Percentiles rank a stretch among this genome's conserved stretches.
phyloP scores from a whole-genome alignment of 371 early-diverging fungal species.

The Thermomucor indicae-seudaticae region DNA sequence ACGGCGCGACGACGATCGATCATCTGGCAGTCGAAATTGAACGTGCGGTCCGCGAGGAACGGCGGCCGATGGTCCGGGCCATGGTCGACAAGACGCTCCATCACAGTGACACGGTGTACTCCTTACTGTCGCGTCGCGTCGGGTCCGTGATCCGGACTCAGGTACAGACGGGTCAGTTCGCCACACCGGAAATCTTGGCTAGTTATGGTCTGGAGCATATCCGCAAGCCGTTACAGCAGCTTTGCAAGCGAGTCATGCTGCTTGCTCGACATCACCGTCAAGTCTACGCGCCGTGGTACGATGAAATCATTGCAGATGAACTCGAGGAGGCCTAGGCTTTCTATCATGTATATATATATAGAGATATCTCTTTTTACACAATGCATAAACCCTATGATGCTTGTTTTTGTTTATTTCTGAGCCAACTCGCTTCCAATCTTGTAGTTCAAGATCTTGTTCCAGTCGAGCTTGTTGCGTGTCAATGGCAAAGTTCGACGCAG shows the following conservation, averaged over 20 bases:
- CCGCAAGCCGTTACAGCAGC: slow-evolving; percentile 44
- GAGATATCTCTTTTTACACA: background rate
- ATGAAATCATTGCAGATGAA: slow-evolving; percentile 41
- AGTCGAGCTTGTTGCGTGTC: slow-evolving; percentile 90
- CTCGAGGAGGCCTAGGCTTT: background rate
- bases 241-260: slow-evolving; percentile 37
- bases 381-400: background rate
- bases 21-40: slow-evolving; percentile 42
- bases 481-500: slow-evolving; percentile 89
- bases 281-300: slow-evolving; percentile 65
- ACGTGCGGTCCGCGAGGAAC: slow-evolving; percentile 25
- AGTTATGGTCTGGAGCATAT: slow-evolving; percentile 64
- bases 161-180: slow-evolving; percentile 50
- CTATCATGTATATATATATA: slow-evolving; percentile 1
- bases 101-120: slow-evolving; percentile 64
- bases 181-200: slow-evolving; percentile 36
- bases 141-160: slow-evolving; percentile 47
- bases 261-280: slow-evolving; percentile 64
- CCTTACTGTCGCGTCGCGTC: slow-evolving; percentile 59
- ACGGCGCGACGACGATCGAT: slow-evolving; percentile 47
- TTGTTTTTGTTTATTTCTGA: slow-evolving; percentile 21
- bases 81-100: slow-evolving; percentile 76
- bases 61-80: slow-evolving; percentile 42
- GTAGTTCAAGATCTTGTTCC: slow-evolving; percentile 75
- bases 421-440: slow-evolving; percentile 54